Conservation (phyloP, 768 basidiomycete species). For the Pisolithus orientalis region DNA sequence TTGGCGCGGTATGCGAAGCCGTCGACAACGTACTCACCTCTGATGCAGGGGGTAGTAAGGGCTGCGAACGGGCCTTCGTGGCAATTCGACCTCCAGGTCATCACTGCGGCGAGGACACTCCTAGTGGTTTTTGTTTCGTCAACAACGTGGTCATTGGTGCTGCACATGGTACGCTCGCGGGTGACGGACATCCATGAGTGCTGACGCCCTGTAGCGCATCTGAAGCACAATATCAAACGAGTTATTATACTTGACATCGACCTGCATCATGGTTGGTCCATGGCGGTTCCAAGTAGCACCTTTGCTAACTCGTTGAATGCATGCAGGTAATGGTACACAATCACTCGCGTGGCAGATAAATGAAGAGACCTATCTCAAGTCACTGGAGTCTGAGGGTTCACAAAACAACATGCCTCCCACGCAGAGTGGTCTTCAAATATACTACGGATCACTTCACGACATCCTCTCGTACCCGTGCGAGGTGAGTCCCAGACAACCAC, state of each 20-base stretch:
- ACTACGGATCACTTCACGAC: conserved; percentile 93
- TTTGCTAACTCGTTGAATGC: neutral
- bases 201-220: conserved; percentile 52
- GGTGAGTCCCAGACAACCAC: conserved; percentile 33
- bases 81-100: conserved; percentile 89
- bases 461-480: conserved; percentile 91
- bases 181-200: neutral
- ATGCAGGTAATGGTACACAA: conserved; percentile 88
- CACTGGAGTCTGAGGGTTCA: conserved; percentile 43
- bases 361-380: conserved; percentile 72
- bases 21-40: conserved; percentile 57
- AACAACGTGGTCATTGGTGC: conserved; percentile 91
- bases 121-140: conserved; percentile 91
- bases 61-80: conserved; percentile 59
- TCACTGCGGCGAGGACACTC: conserved; percentile 87
- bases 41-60: conserved; percentile 12
- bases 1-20: conserved; percentile 84
- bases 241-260: conserved; percentile 87
- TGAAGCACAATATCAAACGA: conserved; percentile 70
- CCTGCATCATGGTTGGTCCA: conserved; percentile 21
- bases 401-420: conserved; percentile 17
- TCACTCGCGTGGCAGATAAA: conserved; percentile 89
- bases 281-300: neutral
- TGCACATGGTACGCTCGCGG: conserved; percentile 63
- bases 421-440: conserved; percentile 54